Percentiles rank a stretch among this genome's conserved stretches.
These are phyloP conservation scores for Penicillium odoratum DNA, from an alignment of 495 filamentous ascomycete species.

Conservation along the genomic window DNA sequence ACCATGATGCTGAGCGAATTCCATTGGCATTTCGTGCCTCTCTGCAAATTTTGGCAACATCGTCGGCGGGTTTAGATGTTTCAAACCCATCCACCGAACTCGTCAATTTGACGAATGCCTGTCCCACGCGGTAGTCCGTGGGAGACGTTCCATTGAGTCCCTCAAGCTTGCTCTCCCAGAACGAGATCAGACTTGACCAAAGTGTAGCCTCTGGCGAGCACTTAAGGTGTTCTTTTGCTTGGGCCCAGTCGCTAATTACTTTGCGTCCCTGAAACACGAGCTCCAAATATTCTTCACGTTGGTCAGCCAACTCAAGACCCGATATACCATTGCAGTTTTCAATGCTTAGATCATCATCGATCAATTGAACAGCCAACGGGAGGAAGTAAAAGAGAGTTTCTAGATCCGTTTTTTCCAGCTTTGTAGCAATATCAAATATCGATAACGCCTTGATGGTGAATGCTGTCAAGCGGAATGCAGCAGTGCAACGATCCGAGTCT, in stretches of 20 bases:
- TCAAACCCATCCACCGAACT: slow-evolving; percentile 26
- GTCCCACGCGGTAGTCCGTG: slow-evolving; percentile 38
- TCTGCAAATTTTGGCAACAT: slow-evolving; percentile 36
- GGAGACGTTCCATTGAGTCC: slow-evolving; percentile 32
- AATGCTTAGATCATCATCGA: slow-evolving; percentile 64
- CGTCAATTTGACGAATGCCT: slow-evolving; percentile 45
- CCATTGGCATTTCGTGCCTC: slow-evolving; percentile 39
- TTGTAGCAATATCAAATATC: slow-evolving; percentile 24
- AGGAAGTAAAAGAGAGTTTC: slow-evolving; percentile 48
- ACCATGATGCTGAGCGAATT: slow-evolving; percentile 43
- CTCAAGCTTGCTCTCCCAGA: slow-evolving; percentile 41
- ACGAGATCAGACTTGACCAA: slow-evolving; percentile 27
- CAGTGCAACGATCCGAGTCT: slow-evolving; percentile 68
- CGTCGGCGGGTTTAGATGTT: slow-evolving; percentile 31
- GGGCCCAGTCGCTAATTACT: slow-evolving; percentile 52
- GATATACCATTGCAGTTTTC: slow-evolving; percentile 57
- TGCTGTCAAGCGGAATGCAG: slow-evolving; percentile 69
- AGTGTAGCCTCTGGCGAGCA: slow-evolving; percentile 17
- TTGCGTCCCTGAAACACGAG: slow-evolving; percentile 58
- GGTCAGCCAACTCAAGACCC: slow-evolving; percentile 44
- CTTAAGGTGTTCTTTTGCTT: slow-evolving; percentile 21
- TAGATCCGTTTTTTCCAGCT: slow-evolving; percentile 34
- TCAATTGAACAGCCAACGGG: slow-evolving; percentile 55
- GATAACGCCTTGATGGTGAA: slow-evolving; percentile 62
- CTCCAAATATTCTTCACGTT: slow-evolving; percentile 60